phyloP scores from a whole-genome alignment of 441 rosid species.

The Arabidopsis hybrid region DNA sequence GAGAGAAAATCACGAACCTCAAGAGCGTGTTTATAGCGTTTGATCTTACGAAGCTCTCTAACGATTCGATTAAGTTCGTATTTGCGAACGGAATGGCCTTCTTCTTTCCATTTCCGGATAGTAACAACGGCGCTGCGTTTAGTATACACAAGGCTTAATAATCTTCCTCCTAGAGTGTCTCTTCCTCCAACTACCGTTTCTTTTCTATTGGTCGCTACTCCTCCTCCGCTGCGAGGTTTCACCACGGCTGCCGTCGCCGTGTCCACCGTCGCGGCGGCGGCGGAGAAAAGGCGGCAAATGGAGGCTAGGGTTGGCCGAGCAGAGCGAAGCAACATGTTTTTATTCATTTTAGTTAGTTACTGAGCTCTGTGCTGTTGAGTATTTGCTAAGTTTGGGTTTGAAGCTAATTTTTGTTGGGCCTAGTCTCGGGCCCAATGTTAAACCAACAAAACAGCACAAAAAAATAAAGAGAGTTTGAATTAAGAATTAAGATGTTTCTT shows the following conservation, averaged over 20 bases:
- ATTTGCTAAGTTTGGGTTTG: not conserved
- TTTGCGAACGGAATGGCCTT: conserved; percentile 73
- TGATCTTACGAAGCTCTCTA: conserved; percentile 86
- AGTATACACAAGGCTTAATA: conserved; percentile 67
- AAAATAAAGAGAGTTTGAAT: not conserved
- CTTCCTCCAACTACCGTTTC: conserved; percentile 41
- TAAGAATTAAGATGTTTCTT: too few species aligned
- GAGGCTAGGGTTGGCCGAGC: conserved; percentile 57
- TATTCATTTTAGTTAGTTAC: conserved; percentile 15
- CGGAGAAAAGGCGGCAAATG: conserved; percentile 55
- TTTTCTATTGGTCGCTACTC: conserved; percentile 5
- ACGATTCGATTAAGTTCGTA: conserved; percentile 88
- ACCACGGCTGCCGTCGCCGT: not conserved
- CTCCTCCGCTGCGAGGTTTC: conserved; percentile 23
- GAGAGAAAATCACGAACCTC: conserved; percentile 56
- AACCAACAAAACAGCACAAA: too few species aligned
- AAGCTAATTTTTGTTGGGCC: conserved; percentile 5
- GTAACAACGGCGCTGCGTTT: conserved; percentile 84
- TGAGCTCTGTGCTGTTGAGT: not conserved
- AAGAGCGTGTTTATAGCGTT: conserved; percentile 90
- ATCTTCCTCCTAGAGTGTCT: conserved; percentile 75
- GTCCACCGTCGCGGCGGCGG: conserved; percentile 47
- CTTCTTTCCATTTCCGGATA: conserved; percentile 79
- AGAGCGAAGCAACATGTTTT: conserved; percentile 50
- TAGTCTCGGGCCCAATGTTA: not conserved